Conservation (phyloP, 2,329 filamentous ascomycete species). For the Pestalotiopsis sp. region DNA sequence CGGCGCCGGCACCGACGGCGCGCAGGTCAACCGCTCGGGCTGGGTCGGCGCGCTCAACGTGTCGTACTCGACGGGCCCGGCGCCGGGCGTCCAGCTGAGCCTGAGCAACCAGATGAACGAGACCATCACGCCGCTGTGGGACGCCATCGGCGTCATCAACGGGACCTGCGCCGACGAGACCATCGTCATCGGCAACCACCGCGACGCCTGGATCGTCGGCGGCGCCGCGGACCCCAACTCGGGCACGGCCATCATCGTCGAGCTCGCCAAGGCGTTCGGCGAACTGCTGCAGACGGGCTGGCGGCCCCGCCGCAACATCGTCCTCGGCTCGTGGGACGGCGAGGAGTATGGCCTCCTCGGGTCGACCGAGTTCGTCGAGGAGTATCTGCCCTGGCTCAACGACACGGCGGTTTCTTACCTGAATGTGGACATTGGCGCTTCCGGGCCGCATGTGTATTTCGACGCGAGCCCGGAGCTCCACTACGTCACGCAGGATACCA, state of each 20-base stretch:
- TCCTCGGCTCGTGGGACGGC: conserved; percentile 73
- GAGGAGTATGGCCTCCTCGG: conserved; percentile 82
- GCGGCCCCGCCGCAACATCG: conserved; percentile 79
- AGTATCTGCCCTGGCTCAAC: conserved; percentile 76
- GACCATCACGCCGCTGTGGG: conserved; percentile 71
- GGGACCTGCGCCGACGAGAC: conserved; percentile 77
- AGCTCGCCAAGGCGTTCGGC: conserved; percentile 74
- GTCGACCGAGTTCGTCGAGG: conserved; percentile 86
- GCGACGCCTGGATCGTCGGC: conserved; percentile 84
- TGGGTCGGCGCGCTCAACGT: conserved; percentile 59
- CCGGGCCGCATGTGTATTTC: conserved; percentile 60
- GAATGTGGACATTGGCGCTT: conserved; percentile 74
- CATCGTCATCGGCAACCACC: conserved; percentile 78
- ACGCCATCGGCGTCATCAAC: conserved; percentile 81
- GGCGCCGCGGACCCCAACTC: conserved; percentile 85
- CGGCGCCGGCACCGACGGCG: conserved; percentile 71
- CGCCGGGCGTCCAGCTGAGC: conserved; percentile 63
- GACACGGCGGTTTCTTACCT: conserved; percentile 75
- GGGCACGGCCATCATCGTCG: conserved; percentile 76
- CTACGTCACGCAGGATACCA: conserved; percentile 64
- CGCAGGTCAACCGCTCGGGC: conserved; percentile 62
- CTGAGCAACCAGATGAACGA: conserved; percentile 72
- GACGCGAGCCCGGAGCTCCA: conserved; percentile 70
- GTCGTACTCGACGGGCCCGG: conserved; percentile 46
- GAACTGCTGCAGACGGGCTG: conserved; percentile 73